Evolutionary conservation across 345 rosid species (phyloP).

Genomic region (Citrus glauca): DNA sequence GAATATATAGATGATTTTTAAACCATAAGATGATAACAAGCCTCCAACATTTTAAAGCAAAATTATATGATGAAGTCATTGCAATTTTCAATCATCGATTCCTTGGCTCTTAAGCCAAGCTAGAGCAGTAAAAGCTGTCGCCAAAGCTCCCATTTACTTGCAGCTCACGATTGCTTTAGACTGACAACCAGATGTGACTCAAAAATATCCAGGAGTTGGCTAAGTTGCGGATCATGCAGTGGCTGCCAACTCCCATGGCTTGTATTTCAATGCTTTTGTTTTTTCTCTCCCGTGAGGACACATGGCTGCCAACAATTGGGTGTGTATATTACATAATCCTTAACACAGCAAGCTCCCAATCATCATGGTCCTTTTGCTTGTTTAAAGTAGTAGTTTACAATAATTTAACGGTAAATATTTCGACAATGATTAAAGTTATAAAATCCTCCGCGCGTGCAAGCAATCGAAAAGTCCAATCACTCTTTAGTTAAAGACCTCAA

Average conservation of each 20-base stretch:
- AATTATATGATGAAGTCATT: background rate
- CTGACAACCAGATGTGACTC: background rate
- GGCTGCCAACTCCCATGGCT: no score
- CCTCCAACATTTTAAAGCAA: background rate
- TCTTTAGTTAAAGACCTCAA: background rate
- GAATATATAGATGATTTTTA: no score
- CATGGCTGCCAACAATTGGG: no score
- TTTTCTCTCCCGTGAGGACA: no score
- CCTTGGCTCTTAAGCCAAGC: slow-evolving; percentile 8
- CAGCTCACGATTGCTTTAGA: background rate
- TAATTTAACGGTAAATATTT: background rate
- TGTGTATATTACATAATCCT: no score
- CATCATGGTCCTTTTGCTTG: background rate
- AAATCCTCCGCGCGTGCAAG: no score
- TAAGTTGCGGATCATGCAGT: no score
- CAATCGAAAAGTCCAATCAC: no score
- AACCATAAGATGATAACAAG: background rate
- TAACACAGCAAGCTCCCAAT: no score
- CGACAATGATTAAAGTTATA: background rate
- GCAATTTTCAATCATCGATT: background rate
- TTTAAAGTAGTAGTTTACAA: background rate
- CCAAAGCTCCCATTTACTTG: background rate
- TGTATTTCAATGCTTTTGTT: no score
- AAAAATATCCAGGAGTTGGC: no score
- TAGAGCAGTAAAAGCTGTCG: background rate